These are phyloP conservation scores for Microstegium vimineum DNA, from an alignment of 176 grass and related monocot species.

Conservation along the genomic window DNA sequence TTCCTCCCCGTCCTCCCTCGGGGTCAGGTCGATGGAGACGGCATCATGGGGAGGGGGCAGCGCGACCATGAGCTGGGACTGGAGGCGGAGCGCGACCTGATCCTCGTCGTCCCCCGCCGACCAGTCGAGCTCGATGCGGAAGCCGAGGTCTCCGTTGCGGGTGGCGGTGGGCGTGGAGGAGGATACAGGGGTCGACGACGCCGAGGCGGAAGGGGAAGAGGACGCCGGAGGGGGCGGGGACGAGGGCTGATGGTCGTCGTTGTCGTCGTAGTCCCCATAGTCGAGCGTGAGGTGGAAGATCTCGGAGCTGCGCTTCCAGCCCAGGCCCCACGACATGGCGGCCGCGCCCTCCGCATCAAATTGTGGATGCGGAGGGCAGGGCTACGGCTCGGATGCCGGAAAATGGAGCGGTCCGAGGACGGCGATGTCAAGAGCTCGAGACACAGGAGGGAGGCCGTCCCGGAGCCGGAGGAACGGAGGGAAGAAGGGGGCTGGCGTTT, in stretches of 20 bases:
- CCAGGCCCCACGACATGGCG: slow-evolving; percentile 94
- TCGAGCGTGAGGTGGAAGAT: slow-evolving; percentile 96
- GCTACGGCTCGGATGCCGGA: slow-evolving; percentile 21
- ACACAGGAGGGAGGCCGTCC: neutral
- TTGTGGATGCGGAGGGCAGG: slow-evolving; percentile 1
- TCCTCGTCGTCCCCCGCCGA: slow-evolving; percentile 79
- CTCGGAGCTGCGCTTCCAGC: slow-evolving; percentile 97
- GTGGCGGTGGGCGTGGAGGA: slow-evolving; percentile 24
- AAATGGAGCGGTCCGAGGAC: neutral
- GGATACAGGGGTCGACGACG: neutral
- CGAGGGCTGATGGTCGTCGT: slow-evolving; percentile 27
- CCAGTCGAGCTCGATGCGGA: slow-evolving; percentile 91
- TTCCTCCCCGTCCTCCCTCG: slow-evolving; percentile 16
- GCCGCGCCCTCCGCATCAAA: slow-evolving; percentile 41
- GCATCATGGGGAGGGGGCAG: slow-evolving; percentile 76
- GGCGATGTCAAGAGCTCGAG: neutral
- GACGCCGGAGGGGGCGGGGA: neutral
- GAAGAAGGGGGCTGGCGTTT: slow-evolving; percentile 3
- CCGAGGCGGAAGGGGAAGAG: slow-evolving; percentile 5
- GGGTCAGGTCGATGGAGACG: slow-evolving; percentile 61
- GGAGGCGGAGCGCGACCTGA: slow-evolving; percentile 80
- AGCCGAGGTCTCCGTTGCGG: slow-evolving; percentile 45
- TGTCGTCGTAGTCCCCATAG: slow-evolving; percentile 61
- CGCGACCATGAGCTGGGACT: slow-evolving; percentile 92
- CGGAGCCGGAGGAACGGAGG: neutral